phyloP scores from a whole-genome alignment of 345 rosid species.

The Acer yangbiense region DNA sequence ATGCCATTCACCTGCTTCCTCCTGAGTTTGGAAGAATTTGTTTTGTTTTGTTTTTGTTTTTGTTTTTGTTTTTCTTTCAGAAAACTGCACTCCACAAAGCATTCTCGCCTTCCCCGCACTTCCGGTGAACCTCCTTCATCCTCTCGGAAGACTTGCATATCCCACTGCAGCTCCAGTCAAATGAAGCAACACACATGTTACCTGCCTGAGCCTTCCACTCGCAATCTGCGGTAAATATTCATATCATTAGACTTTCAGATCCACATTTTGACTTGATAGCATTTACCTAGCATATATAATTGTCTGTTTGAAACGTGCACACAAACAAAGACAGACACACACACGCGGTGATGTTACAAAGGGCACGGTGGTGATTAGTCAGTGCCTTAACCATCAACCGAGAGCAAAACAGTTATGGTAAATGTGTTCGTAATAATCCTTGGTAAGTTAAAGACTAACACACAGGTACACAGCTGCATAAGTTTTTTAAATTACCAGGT shows the following conservation, averaged over 20 bases:
- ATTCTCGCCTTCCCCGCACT: slow-evolving; percentile 87
- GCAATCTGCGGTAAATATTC: slow-evolving; percentile 54
- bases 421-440: neutral
- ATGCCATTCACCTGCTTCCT: slow-evolving; percentile 23
- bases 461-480: neutral
- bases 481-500: slow-evolving; percentile 58
- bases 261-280: neutral
- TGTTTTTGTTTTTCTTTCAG: slow-evolving; percentile 25
- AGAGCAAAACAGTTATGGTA: neutral
- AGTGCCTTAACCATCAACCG: neutral
- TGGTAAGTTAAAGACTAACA: neutral
- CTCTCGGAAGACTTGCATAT: slow-evolving; percentile 85
- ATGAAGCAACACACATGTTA: slow-evolving; percentile 84
- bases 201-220: slow-evolving; percentile 99
- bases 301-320: neutral
- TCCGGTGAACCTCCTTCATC: slow-evolving; percentile 82
- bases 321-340: neutral
- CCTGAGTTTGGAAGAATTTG: slow-evolving; percentile 38
- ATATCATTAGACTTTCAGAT: neutral
- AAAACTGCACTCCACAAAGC: slow-evolving; percentile 71
- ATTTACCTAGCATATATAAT: neutral
- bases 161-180: slow-evolving; percentile 92
- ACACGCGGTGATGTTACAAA: neutral
- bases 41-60: neutral
- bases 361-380: too few species aligned